Conservation (phyloP, 495 filamentous ascomycete species). For the Tuber microsphaerosporum region DNA sequence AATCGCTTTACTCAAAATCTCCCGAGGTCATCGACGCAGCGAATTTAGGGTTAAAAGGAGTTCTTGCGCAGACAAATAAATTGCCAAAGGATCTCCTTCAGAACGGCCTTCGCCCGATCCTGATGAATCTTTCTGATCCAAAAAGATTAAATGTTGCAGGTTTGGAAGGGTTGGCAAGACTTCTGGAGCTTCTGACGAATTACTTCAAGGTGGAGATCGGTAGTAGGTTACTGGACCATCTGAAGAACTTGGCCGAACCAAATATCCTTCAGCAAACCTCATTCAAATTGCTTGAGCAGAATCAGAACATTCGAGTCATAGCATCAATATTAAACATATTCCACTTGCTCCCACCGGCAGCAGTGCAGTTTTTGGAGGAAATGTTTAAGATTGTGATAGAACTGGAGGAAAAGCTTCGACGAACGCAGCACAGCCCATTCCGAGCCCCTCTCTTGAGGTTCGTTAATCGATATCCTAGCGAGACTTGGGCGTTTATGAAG, state of each 20-base stretch:
- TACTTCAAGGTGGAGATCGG: slow-evolving; percentile 99
- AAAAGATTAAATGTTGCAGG: slow-evolving; percentile 82
- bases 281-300: slow-evolving; percentile 88
- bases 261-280: slow-evolving; percentile 76
- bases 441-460: slow-evolving; percentile 87
- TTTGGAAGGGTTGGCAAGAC: slow-evolving; percentile 79
- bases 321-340: slow-evolving; percentile 93
- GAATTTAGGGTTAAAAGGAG: slow-evolving; percentile 74
- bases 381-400: slow-evolving; percentile 83
- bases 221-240: slow-evolving; percentile 77
- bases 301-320: slow-evolving; percentile 82
- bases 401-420: slow-evolving; percentile 73
- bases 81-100: slow-evolving; percentile 92
- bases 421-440: slow-evolving; percentile 92
- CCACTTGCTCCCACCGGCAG: slow-evolving; percentile 81
- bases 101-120: slow-evolving; percentile 83
- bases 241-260: slow-evolving; percentile 81
- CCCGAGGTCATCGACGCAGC: slow-evolving; percentile 89
- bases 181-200: slow-evolving; percentile 84
- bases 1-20: slow-evolving; percentile 85
- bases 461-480: slow-evolving; percentile 82
- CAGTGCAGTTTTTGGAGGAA: slow-evolving; percentile 79
- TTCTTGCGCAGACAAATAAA: slow-evolving; percentile 80
- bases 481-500: slow-evolving; percentile 72
- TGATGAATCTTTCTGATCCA: slow-evolving; percentile 92